A percentile compares a stretch with the other conserved stretches of the same genome.
phyloP scores from a whole-genome alignment of 495 filamentous ascomycete species.

The Baudoinia panamericana region DNA sequence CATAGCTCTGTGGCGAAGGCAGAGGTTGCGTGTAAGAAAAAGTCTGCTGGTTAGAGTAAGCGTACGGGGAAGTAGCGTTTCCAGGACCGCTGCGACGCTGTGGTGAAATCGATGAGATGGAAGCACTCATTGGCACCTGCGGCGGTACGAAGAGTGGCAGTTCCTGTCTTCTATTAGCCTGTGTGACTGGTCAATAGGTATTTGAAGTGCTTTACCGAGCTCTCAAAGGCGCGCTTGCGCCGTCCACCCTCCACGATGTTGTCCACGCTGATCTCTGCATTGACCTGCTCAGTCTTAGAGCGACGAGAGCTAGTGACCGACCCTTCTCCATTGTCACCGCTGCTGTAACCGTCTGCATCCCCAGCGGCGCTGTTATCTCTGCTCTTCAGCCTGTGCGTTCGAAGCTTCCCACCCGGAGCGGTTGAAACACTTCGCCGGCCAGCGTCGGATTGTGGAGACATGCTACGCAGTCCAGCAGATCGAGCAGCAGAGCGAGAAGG shows the following conservation, averaged over 20 bases:
- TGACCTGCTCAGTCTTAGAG: constrained; percentile 64
- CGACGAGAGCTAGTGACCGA: constrained; percentile 58
- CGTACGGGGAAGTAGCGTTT: constrained; percentile 53
- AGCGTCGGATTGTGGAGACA: constrained; percentile 60
- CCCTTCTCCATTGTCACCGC: constrained; percentile 62
- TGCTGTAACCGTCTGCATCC: constrained; percentile 64
- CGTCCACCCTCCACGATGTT: constrained; percentile 96
- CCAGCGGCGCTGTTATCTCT: constrained; percentile 50
- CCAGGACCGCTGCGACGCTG: constrained; percentile 57
- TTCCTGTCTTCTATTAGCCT: constrained; percentile 46
- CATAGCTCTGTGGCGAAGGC: constrained; percentile 68
- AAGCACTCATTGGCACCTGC: constrained; percentile 76
- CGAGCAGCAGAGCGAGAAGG: constrained; percentile 54
- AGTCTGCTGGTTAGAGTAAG: constrained; percentile 55
- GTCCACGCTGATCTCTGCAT: constrained; percentile 89
- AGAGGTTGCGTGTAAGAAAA: constrained; percentile 59
- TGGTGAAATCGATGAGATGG: constrained; percentile 84
- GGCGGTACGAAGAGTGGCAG: constrained; percentile 87
- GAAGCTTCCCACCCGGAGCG: constrained; percentile 43
- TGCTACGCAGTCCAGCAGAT: constrained; percentile 60
- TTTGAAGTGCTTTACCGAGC: constrained; percentile 56
- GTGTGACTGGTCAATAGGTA: constrained; percentile 8
- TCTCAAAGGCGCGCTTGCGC: constrained; percentile 91
- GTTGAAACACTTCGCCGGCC: constrained; percentile 70
- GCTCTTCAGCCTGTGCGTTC: constrained; percentile 55